phyloP scores from a whole-genome alignment of 108 stramenopile species.

The Skeletonema potamos region DNA sequence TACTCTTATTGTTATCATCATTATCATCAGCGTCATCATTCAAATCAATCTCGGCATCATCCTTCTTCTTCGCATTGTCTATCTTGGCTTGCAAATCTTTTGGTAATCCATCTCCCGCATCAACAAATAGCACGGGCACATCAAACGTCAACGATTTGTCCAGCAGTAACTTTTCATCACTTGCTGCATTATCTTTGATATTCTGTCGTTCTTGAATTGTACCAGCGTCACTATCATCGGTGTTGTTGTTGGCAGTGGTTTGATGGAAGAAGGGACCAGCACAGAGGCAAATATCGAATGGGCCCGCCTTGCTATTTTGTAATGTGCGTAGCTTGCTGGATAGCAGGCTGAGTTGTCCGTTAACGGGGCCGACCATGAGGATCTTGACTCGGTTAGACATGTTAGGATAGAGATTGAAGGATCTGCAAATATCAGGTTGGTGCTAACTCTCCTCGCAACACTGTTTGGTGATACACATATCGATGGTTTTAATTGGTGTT shows the following conservation, averaged over 20 bases:
- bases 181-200: not conserved
- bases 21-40: constrained; percentile 15
- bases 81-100: not conserved
- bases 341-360: constrained; percentile 52
- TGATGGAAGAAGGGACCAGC: constrained; percentile 58
- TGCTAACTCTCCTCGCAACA: not conserved
- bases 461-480: no score
- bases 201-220: not conserved
- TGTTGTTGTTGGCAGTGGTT: not conserved
- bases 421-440: not conserved
- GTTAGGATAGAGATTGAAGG: no score
- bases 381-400: constrained; percentile 49
- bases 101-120: constrained; percentile 31
- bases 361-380: constrained; percentile 65
- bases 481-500: no score
- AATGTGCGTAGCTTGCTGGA: constrained; percentile 54
- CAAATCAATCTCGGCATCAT: constrained; percentile 39
- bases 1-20: not conserved
- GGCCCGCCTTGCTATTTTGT: constrained; percentile 80
- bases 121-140: constrained; percentile 48
- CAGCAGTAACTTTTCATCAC: constrained; percentile 12
- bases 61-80: constrained; percentile 14
- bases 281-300: constrained; percentile 78
- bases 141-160: constrained; percentile 18
- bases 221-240: not conserved